Evolutionary conservation across 2,329 filamentous ascomycete genomes (phyloP).

Genomic region (Aureobasidium leucospermi): DNA sequence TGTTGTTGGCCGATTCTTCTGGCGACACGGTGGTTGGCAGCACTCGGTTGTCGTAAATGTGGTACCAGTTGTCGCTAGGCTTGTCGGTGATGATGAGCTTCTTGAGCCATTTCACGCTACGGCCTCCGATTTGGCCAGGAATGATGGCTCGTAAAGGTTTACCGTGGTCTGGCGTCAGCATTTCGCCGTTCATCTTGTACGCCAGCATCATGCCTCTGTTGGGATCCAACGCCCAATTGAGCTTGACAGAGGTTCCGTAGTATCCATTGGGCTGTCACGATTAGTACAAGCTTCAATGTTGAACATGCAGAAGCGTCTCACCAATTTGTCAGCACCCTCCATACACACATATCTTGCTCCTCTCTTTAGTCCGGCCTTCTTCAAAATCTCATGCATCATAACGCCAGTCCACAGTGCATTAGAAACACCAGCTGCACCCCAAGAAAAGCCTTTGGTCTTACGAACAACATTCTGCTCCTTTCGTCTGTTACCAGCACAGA

Average conservation of each 20-base stretch:
- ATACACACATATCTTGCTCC: slow-evolving; percentile 80
- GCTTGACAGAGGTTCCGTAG: slow-evolving; percentile 80
- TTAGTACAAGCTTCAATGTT: slow-evolving; percentile 47
- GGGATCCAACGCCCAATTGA: slow-evolving; percentile 80
- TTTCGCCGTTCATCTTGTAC: slow-evolving; percentile 84
- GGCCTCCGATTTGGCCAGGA: slow-evolving; percentile 83
- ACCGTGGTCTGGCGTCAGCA: slow-evolving; percentile 74
- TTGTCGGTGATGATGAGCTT: slow-evolving; percentile 67
- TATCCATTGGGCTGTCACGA: slow-evolving; percentile 72
- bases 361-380: slow-evolving; percentile 58
- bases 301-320: slow-evolving; percentile 40
- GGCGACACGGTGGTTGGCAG: slow-evolving; percentile 80
- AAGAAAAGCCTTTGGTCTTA: slow-evolving; percentile 90
- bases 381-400: slow-evolving; percentile 63
- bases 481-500: slow-evolving; percentile 83
- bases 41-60: slow-evolving; percentile 88
- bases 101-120: slow-evolving; percentile 90
- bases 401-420: slow-evolving; percentile 86
- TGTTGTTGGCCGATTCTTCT: slow-evolving; percentile 66
- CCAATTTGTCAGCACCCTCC: slow-evolving; percentile 73
- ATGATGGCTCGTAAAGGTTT: slow-evolving; percentile 76
- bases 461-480: slow-evolving; percentile 90
- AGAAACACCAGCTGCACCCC: slow-evolving; percentile 80
- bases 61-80: slow-evolving; percentile 90
- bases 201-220: slow-evolving; percentile 81